These are phyloP conservation scores for Lobosporangium transversale DNA, from an alignment of 192 early-diverging fungal species.

Conservation along the genomic window DNA sequence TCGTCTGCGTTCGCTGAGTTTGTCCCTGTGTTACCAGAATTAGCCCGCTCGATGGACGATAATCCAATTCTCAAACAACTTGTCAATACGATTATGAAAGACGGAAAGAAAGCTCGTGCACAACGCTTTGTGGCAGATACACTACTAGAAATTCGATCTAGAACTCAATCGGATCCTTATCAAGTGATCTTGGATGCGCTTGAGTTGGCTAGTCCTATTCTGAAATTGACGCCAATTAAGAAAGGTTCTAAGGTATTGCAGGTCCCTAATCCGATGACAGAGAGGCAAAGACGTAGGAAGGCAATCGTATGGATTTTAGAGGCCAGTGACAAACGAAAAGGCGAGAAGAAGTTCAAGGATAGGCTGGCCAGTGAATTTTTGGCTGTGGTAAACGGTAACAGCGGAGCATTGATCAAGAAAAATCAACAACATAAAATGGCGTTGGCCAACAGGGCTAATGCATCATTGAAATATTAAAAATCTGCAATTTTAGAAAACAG, in stretches of 20 bases:
- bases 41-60: constrained; percentile 54
- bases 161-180: constrained; percentile 74
- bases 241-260: constrained; percentile 86
- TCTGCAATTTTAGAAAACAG: neutral
- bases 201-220: constrained; percentile 75
- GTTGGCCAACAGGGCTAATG: constrained; percentile 83
- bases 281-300: constrained; percentile 76
- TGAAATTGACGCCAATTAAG: constrained; percentile 76
- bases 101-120: constrained; percentile 89
- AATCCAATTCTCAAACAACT: constrained; percentile 80
- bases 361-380: constrained; percentile 83
- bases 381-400: constrained; percentile 80
- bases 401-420: constrained; percentile 77
- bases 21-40: constrained; percentile 34
- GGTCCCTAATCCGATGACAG: constrained; percentile 80
- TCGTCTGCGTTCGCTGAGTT: constrained; percentile 24
- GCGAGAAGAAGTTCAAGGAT: constrained; percentile 71
- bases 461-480: constrained; percentile 55
- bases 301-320: constrained; percentile 92
- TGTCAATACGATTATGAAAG: constrained; percentile 92
- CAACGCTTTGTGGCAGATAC: constrained; percentile 73
- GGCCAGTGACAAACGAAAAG: constrained; percentile 67
- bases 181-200: constrained; percentile 75
- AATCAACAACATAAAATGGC: constrained; percentile 82
- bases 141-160: constrained; percentile 69